These are phyloP conservation scores for Quercus engelmannii DNA, from an alignment of 306 rosid genomes.

Conservation along the genomic window DNA sequence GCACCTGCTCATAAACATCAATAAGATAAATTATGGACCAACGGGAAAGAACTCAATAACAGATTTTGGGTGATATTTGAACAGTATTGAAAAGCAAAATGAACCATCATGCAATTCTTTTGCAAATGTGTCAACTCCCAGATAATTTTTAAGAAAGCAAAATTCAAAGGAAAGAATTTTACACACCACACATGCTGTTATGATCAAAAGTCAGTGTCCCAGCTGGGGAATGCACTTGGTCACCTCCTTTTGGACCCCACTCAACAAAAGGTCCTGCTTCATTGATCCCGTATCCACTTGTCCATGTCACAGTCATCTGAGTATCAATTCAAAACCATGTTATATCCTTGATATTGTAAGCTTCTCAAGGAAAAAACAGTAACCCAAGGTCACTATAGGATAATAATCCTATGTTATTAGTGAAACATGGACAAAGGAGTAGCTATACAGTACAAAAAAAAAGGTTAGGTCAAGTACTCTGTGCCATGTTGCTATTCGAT, in stretches of 20 bases:
- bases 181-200: slow-evolving; percentile 80
- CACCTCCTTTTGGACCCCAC: slow-evolving; percentile 72
- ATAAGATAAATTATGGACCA: slow-evolving; percentile 6
- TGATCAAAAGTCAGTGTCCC: slow-evolving; percentile 84
- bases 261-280: slow-evolving; percentile 87
- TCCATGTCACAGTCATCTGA: slow-evolving; percentile 97
- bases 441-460: slow-evolving; percentile 12
- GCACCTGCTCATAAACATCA: slow-evolving; percentile 51
- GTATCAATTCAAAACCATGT: slow-evolving; percentile 7
- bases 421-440: neutral
- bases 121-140: neutral
- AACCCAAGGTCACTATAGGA: neutral
- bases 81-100: neutral
- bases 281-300: slow-evolving; percentile 76
- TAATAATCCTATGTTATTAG: neutral
- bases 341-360: slow-evolving; percentile 2
- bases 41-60: neutral
- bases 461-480: neutral
- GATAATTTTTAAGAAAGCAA: neutral
- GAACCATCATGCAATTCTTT: neutral
- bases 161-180: slow-evolving; percentile 17
- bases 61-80: neutral
- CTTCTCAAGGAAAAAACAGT: neutral
- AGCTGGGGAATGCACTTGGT: slow-evolving; percentile 53
- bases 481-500: slow-evolving; percentile 1